These are phyloP conservation scores for Triticum turgidum DNA, from an alignment of 176 grass and related monocot species.

Conservation along the genomic window DNA sequence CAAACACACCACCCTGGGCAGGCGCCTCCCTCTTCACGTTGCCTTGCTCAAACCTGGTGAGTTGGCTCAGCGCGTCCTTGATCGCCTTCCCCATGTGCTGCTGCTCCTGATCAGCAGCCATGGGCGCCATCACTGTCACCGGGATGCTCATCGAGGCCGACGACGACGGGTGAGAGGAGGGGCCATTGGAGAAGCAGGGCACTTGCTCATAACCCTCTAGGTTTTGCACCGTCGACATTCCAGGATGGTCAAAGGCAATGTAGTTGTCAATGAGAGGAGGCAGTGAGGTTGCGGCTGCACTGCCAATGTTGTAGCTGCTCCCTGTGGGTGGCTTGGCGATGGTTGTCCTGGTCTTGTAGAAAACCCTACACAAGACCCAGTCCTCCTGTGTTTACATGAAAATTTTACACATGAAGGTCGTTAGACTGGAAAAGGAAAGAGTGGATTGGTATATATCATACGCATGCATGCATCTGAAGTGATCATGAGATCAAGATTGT, in stretches of 20 bases:
- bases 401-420: background rate
- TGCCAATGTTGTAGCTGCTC: slow-evolving; percentile 42
- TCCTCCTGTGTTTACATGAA: slow-evolving; percentile 54
- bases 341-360: slow-evolving; percentile 72
- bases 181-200: slow-evolving; percentile 94
- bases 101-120: slow-evolving; percentile 32
- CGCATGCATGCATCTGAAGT: background rate
- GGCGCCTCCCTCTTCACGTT: slow-evolving; percentile 61
- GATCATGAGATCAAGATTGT: background rate
- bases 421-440: background rate
- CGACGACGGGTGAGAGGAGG: slow-evolving; percentile 33
- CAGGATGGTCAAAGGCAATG: slow-evolving; percentile 62
- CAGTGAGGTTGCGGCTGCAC: slow-evolving; percentile 44
- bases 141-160: slow-evolving; percentile 27
- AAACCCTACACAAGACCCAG: slow-evolving; percentile 91
- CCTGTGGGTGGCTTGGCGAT: slow-evolving; percentile 39
- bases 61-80: slow-evolving; percentile 54
- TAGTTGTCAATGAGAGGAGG: slow-evolving; percentile 79
- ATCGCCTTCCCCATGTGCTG: slow-evolving; percentile 41
- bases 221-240: slow-evolving; percentile 31
- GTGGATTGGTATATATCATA: background rate
- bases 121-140: background rate
- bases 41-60: slow-evolving; percentile 58
- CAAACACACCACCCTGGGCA: slow-evolving; percentile 40
- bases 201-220: slow-evolving; percentile 79